Conservation (phyloP, 1,284 basidiomycete species). For the Trichosporon asahii region DNA sequence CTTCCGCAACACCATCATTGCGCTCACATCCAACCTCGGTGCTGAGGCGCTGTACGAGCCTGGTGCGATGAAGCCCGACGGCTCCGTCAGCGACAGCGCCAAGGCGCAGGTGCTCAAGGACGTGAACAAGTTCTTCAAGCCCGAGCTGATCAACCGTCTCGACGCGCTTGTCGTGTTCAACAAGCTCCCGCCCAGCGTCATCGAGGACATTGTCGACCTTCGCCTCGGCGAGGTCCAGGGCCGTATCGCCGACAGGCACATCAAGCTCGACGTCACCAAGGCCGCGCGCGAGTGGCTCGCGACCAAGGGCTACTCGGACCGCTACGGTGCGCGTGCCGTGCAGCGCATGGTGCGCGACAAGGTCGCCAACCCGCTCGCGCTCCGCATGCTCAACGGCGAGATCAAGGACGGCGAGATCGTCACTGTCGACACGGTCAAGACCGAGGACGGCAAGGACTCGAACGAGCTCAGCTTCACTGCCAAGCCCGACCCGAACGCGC, state of each 20-base stretch:
- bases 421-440: slow-evolving; percentile 50
- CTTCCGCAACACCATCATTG: slow-evolving; percentile 76
- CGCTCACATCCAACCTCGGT: slow-evolving; percentile 91
- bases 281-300: slow-evolving; percentile 70
- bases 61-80: slow-evolving; percentile 63
- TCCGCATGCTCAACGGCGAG: slow-evolving; percentile 68
- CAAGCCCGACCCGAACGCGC: slow-evolving; percentile 21
- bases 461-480: slow-evolving; percentile 41
- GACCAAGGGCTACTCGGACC: slow-evolving; percentile 73
- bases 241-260: slow-evolving; percentile 63
- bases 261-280: slow-evolving; percentile 68
- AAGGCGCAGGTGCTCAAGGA: slow-evolving; percentile 68
- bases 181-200: slow-evolving; percentile 70
- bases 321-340: slow-evolving; percentile 81
- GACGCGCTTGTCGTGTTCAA: slow-evolving; percentile 87
- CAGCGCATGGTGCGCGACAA: slow-evolving; percentile 72
- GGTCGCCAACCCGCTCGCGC: slow-evolving; percentile 72
- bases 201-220: slow-evolving; percentile 72
- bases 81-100: slow-evolving; percentile 64
- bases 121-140: slow-evolving; percentile 76
- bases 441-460: slow-evolving; percentile 39
- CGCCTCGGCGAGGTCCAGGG: slow-evolving; percentile 70
- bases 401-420: slow-evolving; percentile 71
- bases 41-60: slow-evolving; percentile 68
- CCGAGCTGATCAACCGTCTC: slow-evolving; percentile 83